Evolutionary conservation across 257 asterid genomes (phyloP).

Genomic region (Cinchona pubescens): DNA sequence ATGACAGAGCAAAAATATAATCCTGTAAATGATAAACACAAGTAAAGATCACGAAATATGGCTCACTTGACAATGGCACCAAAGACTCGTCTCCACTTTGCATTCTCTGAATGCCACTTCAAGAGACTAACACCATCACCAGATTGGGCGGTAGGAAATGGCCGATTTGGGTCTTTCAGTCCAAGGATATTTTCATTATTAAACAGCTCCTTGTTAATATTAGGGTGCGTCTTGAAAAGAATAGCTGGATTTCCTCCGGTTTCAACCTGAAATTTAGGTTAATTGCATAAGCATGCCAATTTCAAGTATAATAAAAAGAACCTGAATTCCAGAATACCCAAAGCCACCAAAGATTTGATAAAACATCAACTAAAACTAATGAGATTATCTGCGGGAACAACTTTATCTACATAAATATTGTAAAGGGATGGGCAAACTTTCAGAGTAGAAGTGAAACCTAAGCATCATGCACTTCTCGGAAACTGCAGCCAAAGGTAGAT

Average conservation of each 20-base stretch:
- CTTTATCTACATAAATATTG: background rate
- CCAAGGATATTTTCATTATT: slow-evolving; percentile 76
- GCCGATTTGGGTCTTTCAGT: slow-evolving; percentile 71
- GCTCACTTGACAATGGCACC: slow-evolving; percentile 85
- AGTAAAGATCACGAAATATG: slow-evolving; percentile 3
- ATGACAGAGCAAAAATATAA: background rate
- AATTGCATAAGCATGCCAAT: background rate
- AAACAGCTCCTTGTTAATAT: slow-evolving; percentile 80
- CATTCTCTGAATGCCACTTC: slow-evolving; percentile 98
- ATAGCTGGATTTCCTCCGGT: slow-evolving; percentile 77
- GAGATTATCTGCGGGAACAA: background rate
- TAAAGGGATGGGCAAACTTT: background rate
- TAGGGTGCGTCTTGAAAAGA: slow-evolving; percentile 86
- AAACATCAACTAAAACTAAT: background rate
- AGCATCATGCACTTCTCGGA: background rate
- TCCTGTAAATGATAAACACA: background rate
- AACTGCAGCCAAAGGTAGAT: background rate
- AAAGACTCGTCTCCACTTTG: slow-evolving; percentile 79
- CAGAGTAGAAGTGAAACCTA: background rate
- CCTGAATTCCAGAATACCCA: background rate
- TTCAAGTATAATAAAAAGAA: background rate
- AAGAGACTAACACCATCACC: slow-evolving; percentile 82
- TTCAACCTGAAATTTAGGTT: slow-evolving; percentile 57
- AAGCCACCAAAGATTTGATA: background rate
- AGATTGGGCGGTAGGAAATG: slow-evolving; percentile 74